phyloP scores from a whole-genome alignment of 2,329 filamentous ascomycete species.

The Mycosphaerella arachidis region DNA sequence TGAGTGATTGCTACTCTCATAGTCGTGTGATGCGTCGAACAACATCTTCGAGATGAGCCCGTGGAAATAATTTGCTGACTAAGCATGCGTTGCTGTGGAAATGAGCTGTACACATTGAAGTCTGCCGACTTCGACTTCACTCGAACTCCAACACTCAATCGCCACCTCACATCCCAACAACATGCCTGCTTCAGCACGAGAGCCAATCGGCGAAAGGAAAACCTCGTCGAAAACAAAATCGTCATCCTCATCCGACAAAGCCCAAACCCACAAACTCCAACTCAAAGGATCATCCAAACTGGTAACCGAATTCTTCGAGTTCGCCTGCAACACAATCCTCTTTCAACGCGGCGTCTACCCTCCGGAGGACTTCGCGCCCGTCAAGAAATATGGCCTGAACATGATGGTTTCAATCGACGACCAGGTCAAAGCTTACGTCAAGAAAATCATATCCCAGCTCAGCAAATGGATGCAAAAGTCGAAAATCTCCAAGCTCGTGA shows the following conservation, averaged over 20 bases:
- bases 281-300: slow-evolving; percentile 61
- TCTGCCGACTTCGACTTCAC: neutral
- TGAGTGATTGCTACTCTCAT: slow-evolving; percentile 29
- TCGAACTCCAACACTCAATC: neutral
- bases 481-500: slow-evolving; percentile 94
- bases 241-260: slow-evolving; percentile 54
- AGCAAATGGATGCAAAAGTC: slow-evolving; percentile 96
- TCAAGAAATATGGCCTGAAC: slow-evolving; percentile 99
- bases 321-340: slow-evolving; percentile 96
- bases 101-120: neutral
- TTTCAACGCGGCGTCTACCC: slow-evolving; percentile 84
- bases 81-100: neutral
- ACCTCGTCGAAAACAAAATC: slow-evolving; percentile 10
- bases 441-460: slow-evolving; percentile 97
- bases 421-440: slow-evolving; percentile 98
- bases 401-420: slow-evolving; percentile 97
- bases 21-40: neutral
- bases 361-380: slow-evolving; percentile 91
- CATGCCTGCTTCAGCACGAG: slow-evolving; percentile 12
- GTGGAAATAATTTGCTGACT: neutral
- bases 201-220: neutral
- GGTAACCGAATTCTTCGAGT: slow-evolving; percentile 91
- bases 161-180: neutral
- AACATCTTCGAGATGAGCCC: neutral
- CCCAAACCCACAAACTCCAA: slow-evolving; percentile 91